Conservation (phyloP, 768 basidiomycete species). For the Guyanaporus albipodus region DNA sequence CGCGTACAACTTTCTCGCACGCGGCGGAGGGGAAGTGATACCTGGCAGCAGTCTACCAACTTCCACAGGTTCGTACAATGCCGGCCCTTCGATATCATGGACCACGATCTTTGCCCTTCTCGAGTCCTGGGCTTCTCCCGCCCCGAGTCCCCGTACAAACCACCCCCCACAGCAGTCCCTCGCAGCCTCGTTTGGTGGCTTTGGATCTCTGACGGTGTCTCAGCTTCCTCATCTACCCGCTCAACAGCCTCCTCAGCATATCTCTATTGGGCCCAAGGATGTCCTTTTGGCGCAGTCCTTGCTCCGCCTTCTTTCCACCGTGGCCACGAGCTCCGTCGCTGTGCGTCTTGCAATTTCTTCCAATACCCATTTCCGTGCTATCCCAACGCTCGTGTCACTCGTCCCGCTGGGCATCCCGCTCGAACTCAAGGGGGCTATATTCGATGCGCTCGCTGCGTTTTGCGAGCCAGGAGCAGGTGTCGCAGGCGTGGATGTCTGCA, state of each 20-base stretch:
- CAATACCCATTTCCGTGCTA: slow-evolving; percentile 75
- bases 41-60: slow-evolving; percentile 51
- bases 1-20: slow-evolving; percentile 84
- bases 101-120: slow-evolving; percentile 66
- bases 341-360: slow-evolving; percentile 76
- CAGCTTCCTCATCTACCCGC: slow-evolving; percentile 29
- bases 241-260: slow-evolving; percentile 40
- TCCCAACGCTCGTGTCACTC: slow-evolving; percentile 74
- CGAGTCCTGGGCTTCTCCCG: slow-evolving; percentile 67
- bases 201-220: slow-evolving; percentile 26
- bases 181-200: slow-evolving; percentile 27
- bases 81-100: slow-evolving; percentile 72
- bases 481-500: slow-evolving; percentile 75
- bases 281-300: slow-evolving; percentile 77
- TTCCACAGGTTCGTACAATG: slow-evolving; percentile 34
- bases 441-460: slow-evolving; percentile 78
- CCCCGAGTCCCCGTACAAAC: slow-evolving; percentile 43
- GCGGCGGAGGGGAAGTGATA: slow-evolving; percentile 67
- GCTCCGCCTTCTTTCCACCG: slow-evolving; percentile 72
- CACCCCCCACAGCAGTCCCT: slow-evolving; percentile 43
- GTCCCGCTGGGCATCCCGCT: slow-evolving; percentile 79
- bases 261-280: slow-evolving; percentile 61
- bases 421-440: slow-evolving; percentile 85
- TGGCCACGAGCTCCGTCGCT: slow-evolving; percentile 68
- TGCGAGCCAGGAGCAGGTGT: slow-evolving; percentile 74